A percentile compares a stretch with the other conserved stretches of the same genome.
Conservation (phyloP, 2,329 filamentous ascomycete species). For the Colletotrichum theobromicola region DNA sequence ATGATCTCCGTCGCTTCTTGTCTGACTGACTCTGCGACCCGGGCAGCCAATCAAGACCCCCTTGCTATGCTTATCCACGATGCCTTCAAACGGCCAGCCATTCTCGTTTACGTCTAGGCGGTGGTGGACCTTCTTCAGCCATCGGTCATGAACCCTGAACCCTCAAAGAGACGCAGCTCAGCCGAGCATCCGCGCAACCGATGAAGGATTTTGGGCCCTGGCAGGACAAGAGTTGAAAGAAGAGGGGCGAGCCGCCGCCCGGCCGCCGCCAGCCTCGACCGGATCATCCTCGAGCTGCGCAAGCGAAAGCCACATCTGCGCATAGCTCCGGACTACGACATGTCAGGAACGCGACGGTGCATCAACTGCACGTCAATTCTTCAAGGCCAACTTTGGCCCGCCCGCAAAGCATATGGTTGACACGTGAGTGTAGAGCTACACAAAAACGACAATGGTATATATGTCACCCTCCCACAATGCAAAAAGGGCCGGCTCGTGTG, state of each 20-base stretch:
- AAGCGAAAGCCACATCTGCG: background rate
- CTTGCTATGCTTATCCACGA: background rate
- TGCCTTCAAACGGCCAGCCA: background rate
- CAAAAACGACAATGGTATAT: background rate
- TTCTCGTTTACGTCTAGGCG: background rate
- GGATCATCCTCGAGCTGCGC: background rate
- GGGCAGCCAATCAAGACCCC: background rate
- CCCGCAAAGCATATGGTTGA: background rate
- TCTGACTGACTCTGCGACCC: background rate
- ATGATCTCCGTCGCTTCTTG: background rate
- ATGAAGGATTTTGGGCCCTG: background rate
- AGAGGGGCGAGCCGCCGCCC: background rate
- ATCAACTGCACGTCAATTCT: background rate
- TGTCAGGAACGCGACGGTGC: background rate
- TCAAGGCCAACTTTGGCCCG: background rate
- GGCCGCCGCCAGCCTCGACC: background rate
- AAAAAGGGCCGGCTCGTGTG: background rate
- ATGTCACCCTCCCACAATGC: background rate
- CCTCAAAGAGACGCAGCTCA: background rate
- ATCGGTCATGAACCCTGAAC: background rate
- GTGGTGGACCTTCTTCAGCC: background rate
- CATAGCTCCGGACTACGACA: background rate
- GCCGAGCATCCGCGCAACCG: slow-evolving; percentile 1
- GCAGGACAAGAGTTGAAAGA: background rate
- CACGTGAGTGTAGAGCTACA: background rate